phyloP scores from a whole-genome alignment of 768 basidiomycete genomes.

The Tricholoma flavovirens region DNA sequence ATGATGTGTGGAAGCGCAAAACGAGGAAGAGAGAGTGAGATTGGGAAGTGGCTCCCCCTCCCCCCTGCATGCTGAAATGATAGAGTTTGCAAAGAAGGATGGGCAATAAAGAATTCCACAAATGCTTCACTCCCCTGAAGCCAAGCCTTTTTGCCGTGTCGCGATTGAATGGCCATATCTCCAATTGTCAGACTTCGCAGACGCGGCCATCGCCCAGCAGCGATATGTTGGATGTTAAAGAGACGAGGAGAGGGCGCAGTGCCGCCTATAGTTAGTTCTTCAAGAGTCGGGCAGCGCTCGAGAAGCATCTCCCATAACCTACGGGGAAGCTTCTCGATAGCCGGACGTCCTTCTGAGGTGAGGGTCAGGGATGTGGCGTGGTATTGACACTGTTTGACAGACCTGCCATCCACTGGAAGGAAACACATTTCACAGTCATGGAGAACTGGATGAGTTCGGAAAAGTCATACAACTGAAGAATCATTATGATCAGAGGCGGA shows the following conservation, averaged over 20 bases:
- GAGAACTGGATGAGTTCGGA: conserved; percentile 27
- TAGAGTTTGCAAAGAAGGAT: conserved; percentile 24
- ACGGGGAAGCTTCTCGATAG: conserved; percentile 30
- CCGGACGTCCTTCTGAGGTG: conserved; percentile 25
- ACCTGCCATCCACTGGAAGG: conserved; percentile 32
- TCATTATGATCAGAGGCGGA: conserved; percentile 5
- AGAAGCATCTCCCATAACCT: conserved; percentile 36
- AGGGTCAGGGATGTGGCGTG: not conserved
- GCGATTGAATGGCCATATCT: conserved; percentile 23
- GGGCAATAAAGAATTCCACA: conserved; percentile 27
- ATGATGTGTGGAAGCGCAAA: conserved; percentile 23
- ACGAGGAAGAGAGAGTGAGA: conserved; percentile 17
- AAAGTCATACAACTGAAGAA: conserved; percentile 29
- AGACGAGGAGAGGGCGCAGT: conserved; percentile 32
- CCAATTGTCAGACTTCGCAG: conserved; percentile 28
- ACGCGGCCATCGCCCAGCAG: conserved; percentile 31
- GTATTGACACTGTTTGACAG: not conserved
- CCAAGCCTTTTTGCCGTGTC: conserved; percentile 16
- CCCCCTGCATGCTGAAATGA: conserved; percentile 27
- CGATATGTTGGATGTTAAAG: conserved; percentile 32
- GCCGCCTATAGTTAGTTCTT: conserved; percentile 30
- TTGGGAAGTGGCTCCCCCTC: conserved; percentile 23
- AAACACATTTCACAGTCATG: conserved; percentile 29
- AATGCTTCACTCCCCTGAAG: conserved; percentile 21
- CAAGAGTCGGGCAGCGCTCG: conserved; percentile 32